phyloP scores from a whole-genome alignment of 179 eudicot species.

The Silene coronaria region DNA sequence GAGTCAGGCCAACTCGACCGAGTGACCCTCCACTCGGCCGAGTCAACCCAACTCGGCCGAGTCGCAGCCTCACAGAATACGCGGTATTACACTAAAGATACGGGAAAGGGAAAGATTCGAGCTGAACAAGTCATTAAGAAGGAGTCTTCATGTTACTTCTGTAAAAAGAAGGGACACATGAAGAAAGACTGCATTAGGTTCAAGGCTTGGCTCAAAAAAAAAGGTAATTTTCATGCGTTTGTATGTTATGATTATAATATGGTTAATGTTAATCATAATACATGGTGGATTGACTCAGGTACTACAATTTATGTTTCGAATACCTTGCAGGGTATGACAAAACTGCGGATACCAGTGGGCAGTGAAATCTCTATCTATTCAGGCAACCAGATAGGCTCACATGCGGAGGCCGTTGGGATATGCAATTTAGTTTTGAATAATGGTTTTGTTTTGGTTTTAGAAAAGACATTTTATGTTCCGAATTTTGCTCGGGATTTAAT shows the following conservation, averaged over 20 bases:
- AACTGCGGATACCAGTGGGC: no score
- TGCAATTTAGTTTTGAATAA: conserved; percentile 15
- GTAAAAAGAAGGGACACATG: neutral
- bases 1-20: no score
- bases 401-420: conserved; percentile 22
- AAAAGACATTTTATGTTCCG: neutral
- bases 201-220: neutral
- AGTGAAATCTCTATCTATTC: no score
- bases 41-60: no score
- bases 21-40: no score
- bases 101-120: no score
- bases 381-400: conserved; percentile 17
- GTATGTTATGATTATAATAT: neutral
- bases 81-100: no score
- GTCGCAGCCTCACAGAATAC: no score
- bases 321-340: no score
- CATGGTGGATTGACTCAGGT: neutral
- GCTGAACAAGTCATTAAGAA: no score
- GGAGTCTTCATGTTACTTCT: neutral
- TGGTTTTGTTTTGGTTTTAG: conserved; percentile 16
- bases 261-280: neutral
- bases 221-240: neutral
- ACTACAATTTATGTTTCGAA: neutral
- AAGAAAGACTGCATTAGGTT: neutral
- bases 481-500: neutral